Evolutionary conservation across 169 alveolate species (phyloP).

Genomic region (Perkinsus chesapeaki): DNA sequence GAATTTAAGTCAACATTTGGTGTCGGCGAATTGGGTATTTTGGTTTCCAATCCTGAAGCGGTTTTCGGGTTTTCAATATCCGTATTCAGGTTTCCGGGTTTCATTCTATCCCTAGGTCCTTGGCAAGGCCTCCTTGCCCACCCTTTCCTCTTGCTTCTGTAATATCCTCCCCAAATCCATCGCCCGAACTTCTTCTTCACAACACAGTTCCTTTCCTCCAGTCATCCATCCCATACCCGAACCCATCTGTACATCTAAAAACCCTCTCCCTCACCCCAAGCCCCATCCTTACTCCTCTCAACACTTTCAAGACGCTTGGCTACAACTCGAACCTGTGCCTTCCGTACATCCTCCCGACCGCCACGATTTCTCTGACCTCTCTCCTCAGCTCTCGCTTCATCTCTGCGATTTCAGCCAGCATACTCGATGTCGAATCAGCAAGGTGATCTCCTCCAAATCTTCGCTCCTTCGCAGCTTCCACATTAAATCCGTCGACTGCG

Average conservation of each 20-base stretch:
- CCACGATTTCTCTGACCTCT: not conserved
- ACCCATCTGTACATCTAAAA: no score
- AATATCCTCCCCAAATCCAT: not conserved
- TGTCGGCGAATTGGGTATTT: not conserved
- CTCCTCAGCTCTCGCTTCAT: not conserved
- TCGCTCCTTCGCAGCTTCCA: no score
- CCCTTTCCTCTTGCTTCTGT: not conserved
- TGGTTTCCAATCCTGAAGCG: no score
- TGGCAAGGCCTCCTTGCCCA: no score
- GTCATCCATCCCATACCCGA: not conserved
- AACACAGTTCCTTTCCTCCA: not conserved
- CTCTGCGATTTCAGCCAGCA: not conserved
- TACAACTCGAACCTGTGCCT: not conserved
- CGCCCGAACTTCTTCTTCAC: not conserved
- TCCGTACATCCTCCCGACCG: not conserved
- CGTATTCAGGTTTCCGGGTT: no score
- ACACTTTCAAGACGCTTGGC: not conserved
- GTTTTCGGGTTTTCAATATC: no score
- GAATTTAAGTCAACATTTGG: not conserved
- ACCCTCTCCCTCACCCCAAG: not conserved
- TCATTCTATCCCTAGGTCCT: no score
- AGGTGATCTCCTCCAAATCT: no score
- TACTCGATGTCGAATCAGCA: no score
- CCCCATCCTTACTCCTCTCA: not conserved
- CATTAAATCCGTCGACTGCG: no score